Evolutionary conservation across 495 filamentous ascomycete species (phyloP), one percentile per base, ranked within the genome.

Genomic region (Evernia prunastri): DNA sequence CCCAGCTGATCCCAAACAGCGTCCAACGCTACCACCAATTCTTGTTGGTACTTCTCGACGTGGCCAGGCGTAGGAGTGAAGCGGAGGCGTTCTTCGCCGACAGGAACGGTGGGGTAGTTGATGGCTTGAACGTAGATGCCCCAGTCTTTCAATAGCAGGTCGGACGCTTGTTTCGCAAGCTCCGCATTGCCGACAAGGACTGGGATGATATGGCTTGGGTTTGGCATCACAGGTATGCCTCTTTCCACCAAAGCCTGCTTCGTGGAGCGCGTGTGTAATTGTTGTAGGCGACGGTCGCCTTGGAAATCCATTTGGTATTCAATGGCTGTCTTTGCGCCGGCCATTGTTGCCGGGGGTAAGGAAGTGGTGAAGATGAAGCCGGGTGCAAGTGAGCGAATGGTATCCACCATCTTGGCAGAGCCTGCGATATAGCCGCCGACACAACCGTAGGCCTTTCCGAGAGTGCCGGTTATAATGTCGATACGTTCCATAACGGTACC

Each of bases 341-440:
- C 92, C 94, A 98, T 98, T 40, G 90, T 94, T 23, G 95, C 91
- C 0, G 94, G 94, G 0, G 94, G 94, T 43, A 98, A 84, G 4
- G 92, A 94, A 6, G 95, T 97, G 25, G 94, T 98, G 81, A 98
- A 98, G 78, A 98, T 98, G 79, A 98, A 98, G 31, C 94, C 94
- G 0, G 94, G 92, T 0, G 94, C 94, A 25, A 97, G 86, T 3
- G 94, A 97, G 65, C 94, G 90, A 67, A 98, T 88, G n/a, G 89
- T 90, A 73, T 98, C 94, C 39, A 98, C 88, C 74, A 98, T 84
- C 69, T 88, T 88, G 47, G 88, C 82, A 18, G 88, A 93, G 35
- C 89, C 94, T 40, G 94, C 94, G 68, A 97, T 97, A 75, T 98
- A 98, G 66, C 94, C 94, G 63, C 94, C 94, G 33, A 98, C 95